Conservation (phyloP, 805 yeast genomes). For the Sungouiozyma intestinalis region DNA sequence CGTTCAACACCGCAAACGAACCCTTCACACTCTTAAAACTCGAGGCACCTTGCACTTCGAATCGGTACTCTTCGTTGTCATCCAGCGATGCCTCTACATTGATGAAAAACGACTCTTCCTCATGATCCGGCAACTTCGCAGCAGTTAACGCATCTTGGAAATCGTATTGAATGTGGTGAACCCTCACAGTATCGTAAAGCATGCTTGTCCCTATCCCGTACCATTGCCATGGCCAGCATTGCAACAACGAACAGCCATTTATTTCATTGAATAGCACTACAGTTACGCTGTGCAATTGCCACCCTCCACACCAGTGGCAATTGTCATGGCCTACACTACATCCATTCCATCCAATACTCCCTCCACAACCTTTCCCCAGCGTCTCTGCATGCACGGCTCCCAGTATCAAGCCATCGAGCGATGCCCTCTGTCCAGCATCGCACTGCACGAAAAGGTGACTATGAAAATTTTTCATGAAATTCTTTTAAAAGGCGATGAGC, state of each 20-base stretch:
- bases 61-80: slow-evolving; percentile 22
- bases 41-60: slow-evolving; percentile 14
- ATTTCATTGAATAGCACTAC: too few species aligned
- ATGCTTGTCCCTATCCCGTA: too few species aligned
- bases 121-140: slow-evolving; percentile 17
- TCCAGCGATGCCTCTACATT: slow-evolving; percentile 23
- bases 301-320: too few species aligned
- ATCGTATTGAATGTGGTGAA: slow-evolving; percentile 34
- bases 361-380: too few species aligned
- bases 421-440: background rate
- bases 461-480: background rate
- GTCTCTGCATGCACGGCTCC: too few species aligned
- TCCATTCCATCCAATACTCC: too few species aligned
- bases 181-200: slow-evolving; percentile 2
- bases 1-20: slow-evolving; percentile 3
- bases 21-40: slow-evolving; percentile 11
- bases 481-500: background rate
- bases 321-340: too few species aligned
- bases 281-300: too few species aligned
- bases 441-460: background rate
- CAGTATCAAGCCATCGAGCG: too few species aligned
- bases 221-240: too few species aligned
- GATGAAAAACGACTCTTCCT: slow-evolving; percentile 35
- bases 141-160: slow-evolving; percentile 37
- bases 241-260: too few species aligned